A percentile compares a stretch with the other conserved stretches of the same genome.
These are phyloP conservation scores for Fusarium fujikuroi DNA, from an alignment of 2,329 filamentous ascomycete species.

Conservation along the genomic window DNA sequence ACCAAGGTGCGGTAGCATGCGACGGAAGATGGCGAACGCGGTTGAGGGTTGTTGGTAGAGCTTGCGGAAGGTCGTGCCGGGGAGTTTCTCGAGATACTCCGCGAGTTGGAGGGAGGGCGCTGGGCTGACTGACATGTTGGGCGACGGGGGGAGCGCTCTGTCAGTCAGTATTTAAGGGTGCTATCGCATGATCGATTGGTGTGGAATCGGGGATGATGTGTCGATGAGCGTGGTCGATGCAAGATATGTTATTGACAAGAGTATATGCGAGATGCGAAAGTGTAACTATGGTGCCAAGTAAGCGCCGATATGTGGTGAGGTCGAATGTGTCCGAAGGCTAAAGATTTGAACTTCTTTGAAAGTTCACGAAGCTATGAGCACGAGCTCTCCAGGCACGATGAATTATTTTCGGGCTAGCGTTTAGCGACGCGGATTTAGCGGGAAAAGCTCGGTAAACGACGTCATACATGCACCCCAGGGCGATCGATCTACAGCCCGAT, in stretches of 20 bases:
- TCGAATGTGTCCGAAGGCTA: too few species aligned
- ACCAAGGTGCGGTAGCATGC: conserved; percentile 95
- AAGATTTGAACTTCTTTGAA: conserved; percentile 1
- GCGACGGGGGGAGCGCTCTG: conserved; percentile 41
- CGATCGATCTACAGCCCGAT: conserved; percentile 2
- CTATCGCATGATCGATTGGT: conserved; percentile 41
- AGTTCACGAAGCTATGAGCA: conserved; percentile 19
- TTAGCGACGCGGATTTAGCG: not conserved
- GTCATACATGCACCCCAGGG: conserved; percentile 22
- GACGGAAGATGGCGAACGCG: conserved; percentile 92
- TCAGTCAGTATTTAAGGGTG: conserved; percentile 42
- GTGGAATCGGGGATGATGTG: not conserved
- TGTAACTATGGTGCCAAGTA: too few species aligned
- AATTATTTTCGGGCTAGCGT: conserved; percentile 22
- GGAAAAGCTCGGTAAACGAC: conserved; percentile 30
- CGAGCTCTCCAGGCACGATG: conserved; percentile 27
- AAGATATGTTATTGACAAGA: too few species aligned
- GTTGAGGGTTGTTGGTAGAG: conserved; percentile 97
- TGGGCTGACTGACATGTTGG: conserved; percentile 59
- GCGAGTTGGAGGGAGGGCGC: conserved; percentile 70
- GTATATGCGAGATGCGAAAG: too few species aligned
- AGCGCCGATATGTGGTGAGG: not conserved
- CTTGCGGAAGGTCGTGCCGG: conserved; percentile 87
- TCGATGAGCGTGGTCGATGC: not conserved
- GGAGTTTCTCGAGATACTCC: conserved; percentile 93